Evolutionary conservation across 2,329 filamentous ascomycete species (phyloP).

Genomic region (Paraphaeosphaeria sporulosa): DNA sequence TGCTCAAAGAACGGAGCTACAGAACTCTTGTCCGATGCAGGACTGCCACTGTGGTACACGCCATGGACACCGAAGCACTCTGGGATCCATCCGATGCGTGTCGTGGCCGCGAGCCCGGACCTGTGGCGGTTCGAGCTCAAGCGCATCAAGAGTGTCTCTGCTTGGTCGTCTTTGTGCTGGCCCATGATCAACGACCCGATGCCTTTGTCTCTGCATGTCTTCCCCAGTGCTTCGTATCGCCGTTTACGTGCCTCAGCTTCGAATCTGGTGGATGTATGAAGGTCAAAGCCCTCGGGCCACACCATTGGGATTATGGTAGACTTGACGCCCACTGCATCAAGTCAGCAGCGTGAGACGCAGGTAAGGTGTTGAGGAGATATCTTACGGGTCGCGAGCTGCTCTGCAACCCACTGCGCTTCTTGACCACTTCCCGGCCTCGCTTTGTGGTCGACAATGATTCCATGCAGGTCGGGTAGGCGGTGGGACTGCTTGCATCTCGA

Average conservation of each 20-base stretch:
- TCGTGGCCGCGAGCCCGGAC: slow-evolving; percentile 78
- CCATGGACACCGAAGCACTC: slow-evolving; percentile 81
- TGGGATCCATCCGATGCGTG: slow-evolving; percentile 72
- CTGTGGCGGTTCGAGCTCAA: slow-evolving; percentile 71
- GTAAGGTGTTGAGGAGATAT: not conserved
- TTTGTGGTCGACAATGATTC: slow-evolving; percentile 69
- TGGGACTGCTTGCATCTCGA: slow-evolving; percentile 29
- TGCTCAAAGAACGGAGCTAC: slow-evolving; percentile 56
- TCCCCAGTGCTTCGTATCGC: slow-evolving; percentile 76
- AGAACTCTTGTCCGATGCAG: not conserved
- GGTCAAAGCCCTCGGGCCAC: slow-evolving; percentile 48
- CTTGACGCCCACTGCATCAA: slow-evolving; percentile 34
- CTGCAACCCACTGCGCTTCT: slow-evolving; percentile 62
- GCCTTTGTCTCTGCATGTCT: slow-evolving; percentile 60
- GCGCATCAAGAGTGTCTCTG: slow-evolving; percentile 87
- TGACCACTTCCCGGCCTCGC: slow-evolving; percentile 62
- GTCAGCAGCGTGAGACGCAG: slow-evolving; percentile 20
- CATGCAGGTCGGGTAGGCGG: slow-evolving; percentile 50
- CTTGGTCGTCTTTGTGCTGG: slow-evolving; percentile 90
- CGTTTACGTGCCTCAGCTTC: slow-evolving; percentile 78
- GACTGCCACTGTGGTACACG: slow-evolving; percentile 58
- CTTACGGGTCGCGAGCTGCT: slow-evolving; percentile 57
- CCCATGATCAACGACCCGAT: slow-evolving; percentile 75
- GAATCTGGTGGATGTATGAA: slow-evolving; percentile 66
- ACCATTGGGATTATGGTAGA: slow-evolving; percentile 46